Conservation (phyloP, 805 yeast species). For the Saccharomycopsis lassenensis region DNA sequence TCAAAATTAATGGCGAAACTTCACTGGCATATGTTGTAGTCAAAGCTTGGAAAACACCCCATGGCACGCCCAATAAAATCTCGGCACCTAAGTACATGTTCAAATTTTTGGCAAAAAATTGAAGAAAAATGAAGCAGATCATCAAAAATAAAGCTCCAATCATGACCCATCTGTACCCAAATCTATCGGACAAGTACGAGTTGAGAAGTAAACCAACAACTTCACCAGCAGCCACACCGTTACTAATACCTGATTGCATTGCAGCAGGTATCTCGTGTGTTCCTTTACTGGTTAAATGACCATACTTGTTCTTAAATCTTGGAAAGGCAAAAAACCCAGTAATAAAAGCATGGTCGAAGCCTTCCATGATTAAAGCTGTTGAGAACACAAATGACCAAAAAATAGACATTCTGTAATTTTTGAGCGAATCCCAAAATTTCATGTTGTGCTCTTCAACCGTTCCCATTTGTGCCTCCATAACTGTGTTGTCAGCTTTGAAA, state of each 20-base stretch:
- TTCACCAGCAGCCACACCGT: neutral
- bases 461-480: neutral
- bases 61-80: conserved; percentile 33
- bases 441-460: neutral
- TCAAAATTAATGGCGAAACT: conserved; percentile 40
- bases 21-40: conserved; percentile 44
- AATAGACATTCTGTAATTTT: no score
- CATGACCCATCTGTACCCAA: conserved; percentile 24
- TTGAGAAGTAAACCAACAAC: conserved; percentile 1
- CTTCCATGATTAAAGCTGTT: conserved; percentile 24
- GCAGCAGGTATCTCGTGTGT: conserved; percentile 1
- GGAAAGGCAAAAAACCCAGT: conserved; percentile 21
- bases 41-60: conserved; percentile 44
- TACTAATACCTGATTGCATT: neutral
- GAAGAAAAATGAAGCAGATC: conserved; percentile 32
- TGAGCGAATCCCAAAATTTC: neutral
- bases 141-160: conserved; percentile 22
- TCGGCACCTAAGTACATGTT: conserved; percentile 31
- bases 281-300: neutral
- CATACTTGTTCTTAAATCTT: conserved; percentile 13
- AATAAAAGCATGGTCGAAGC: conserved; percentile 20
- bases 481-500: neutral
- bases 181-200: conserved; percentile 13
- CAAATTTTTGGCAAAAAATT: conserved; percentile 32
- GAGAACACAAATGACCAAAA: conserved; percentile 32